A percentile compares a stretch with the other conserved stretches of the same genome.
These are phyloP conservation scores for Tylopilus plumbeoviolaceoides DNA, from an alignment of 768 basidiomycete genomes.

Conservation along the genomic window DNA sequence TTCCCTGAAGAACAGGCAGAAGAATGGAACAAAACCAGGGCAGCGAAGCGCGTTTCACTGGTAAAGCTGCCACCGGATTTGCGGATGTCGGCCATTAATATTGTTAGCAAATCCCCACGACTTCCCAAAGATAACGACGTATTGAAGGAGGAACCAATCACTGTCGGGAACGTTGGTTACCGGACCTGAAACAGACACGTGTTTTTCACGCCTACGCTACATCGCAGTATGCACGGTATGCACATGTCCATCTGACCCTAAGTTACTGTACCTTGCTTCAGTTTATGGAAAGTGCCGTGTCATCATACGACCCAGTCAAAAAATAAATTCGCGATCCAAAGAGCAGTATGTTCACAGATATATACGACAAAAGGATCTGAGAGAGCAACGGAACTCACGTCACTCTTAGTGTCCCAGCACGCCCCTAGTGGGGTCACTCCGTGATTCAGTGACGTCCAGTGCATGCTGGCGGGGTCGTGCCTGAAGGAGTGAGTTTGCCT, in stretches of 20 bases:
- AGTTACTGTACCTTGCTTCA: slow-evolving; percentile 8
- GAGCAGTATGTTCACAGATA: background rate
- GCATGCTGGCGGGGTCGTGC: background rate
- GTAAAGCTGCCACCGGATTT: slow-evolving; percentile 65
- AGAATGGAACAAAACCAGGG: slow-evolving; percentile 82
- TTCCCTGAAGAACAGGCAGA: slow-evolving; percentile 69
- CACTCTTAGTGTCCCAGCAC: background rate
- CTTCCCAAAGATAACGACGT: background rate
- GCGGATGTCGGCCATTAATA: slow-evolving; percentile 26
- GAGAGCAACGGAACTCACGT: background rate
- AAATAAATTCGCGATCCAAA: background rate
- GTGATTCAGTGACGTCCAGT: background rate
- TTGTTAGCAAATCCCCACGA: slow-evolving; percentile 14
- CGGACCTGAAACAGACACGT: slow-evolving; percentile 1
- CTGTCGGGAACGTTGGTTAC: slow-evolving; percentile 2
- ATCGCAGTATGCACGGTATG: slow-evolving; percentile 1
- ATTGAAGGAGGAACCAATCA: slow-evolving; percentile 9
- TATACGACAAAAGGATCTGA: background rate
- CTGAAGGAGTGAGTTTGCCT: background rate
- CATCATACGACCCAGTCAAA: slow-evolving; percentile 1
- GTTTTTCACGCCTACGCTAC: slow-evolving; percentile 8
- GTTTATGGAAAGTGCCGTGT: slow-evolving; percentile 3
- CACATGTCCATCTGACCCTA: slow-evolving; percentile 4
- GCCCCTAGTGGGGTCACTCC: background rate
- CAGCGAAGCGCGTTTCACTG: slow-evolving; percentile 80